Conservation (phyloP, 192 early-diverging fungal genomes). For the Rhizophlyctis rosea region DNA sequence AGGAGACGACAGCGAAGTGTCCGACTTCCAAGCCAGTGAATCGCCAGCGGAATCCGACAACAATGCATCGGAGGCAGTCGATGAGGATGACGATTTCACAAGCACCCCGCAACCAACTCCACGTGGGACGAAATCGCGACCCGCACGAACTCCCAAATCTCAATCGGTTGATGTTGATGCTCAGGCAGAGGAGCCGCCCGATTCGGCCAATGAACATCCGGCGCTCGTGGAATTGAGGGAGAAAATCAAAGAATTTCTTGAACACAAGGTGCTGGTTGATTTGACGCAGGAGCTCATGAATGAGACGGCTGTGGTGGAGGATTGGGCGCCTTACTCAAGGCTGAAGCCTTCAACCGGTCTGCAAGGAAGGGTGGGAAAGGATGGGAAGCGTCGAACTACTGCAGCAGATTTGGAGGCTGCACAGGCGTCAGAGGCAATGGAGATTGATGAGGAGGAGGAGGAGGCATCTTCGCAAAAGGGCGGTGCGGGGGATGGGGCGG, state of each 20-base stretch:
- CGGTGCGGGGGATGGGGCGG: no score
- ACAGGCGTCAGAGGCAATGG: not conserved
- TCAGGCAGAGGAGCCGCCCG: not conserved
- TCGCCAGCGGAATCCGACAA: not conserved
- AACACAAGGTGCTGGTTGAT: not conserved
- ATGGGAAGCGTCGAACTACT: not conserved
- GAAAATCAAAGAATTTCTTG: not conserved
- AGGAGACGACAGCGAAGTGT: not conserved
- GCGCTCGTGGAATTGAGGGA: not conserved
- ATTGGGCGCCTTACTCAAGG: not conserved
- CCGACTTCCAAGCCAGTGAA: not conserved
- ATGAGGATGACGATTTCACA: not conserved
- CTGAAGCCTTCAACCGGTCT: not conserved
- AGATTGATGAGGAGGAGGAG: not conserved
- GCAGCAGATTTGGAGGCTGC: not conserved
- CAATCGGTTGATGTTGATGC: no score
- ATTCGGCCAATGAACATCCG: not conserved
- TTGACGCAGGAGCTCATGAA: not conserved
- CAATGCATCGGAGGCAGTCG: not conserved
- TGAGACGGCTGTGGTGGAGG: not conserved
- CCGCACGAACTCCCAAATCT: not conserved
- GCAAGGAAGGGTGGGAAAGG: not conserved
- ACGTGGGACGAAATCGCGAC: not conserved
- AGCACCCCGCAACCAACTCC: not conserved
- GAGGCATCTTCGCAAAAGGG: no score